Evolutionary conservation across 805 yeast genomes (phyloP).

Genomic region (baker's yeast (Saccharomyces cerevisiae)): DNA sequence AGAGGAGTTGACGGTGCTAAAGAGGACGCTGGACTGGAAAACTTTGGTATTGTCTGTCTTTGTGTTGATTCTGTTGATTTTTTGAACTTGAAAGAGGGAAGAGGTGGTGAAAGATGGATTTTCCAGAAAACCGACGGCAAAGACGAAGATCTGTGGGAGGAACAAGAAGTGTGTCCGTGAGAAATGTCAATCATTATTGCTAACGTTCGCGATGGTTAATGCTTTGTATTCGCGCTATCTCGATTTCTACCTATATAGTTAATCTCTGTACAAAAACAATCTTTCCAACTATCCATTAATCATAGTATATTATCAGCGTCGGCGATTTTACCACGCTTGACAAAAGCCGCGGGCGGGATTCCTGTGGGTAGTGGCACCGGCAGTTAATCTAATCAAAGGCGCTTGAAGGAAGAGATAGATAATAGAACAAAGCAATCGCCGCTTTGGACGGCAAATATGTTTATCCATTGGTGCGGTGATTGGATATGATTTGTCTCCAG

Average conservation of each 20-base stretch:
- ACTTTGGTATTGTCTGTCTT: constrained; percentile 62
- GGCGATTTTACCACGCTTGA: background rate
- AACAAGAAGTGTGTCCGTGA: constrained; percentile 70
- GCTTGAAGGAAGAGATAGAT: background rate
- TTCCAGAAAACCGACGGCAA: constrained; percentile 27
- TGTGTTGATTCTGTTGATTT: constrained; percentile 65
- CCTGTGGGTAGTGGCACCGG: background rate
- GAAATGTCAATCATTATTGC: background rate
- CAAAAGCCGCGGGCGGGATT: background rate
- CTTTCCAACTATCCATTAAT: background rate
- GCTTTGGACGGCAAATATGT: background rate
- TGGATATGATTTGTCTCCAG: background rate
- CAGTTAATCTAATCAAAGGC: background rate
- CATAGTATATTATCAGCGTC: background rate
- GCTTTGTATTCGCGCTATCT: background rate
- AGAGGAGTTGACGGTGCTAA: constrained; percentile 79
- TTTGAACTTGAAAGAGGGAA: constrained; percentile 47
- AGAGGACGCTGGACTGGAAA: constrained; percentile 52
- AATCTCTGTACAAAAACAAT: background rate
- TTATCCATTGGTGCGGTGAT: background rate
- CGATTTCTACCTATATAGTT: background rate
- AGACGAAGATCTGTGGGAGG: constrained; percentile 61
- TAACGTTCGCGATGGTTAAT: background rate
- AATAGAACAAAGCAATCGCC: background rate
- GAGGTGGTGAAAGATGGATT: constrained; percentile 26